Evolutionary conservation across 2,329 filamentous ascomycete species (phyloP).

Genomic region (Alternaria sp.): DNA sequence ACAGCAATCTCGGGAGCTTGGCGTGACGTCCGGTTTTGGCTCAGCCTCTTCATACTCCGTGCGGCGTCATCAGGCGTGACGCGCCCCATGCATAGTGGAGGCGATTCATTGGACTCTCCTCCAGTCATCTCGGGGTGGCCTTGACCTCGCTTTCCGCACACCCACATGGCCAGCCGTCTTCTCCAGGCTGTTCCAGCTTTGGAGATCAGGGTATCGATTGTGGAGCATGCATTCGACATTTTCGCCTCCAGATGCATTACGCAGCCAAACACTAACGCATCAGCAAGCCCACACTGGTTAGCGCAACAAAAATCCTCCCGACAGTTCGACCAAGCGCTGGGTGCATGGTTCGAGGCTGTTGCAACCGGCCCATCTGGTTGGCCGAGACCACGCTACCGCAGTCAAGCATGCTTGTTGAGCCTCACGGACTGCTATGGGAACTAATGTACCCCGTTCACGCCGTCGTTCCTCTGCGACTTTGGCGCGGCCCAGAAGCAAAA

Average conservation of each 20-base stretch:
- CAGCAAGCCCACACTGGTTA: constrained; percentile 10
- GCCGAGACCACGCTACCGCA: constrained; percentile 27
- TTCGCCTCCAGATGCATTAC: constrained; percentile 16
- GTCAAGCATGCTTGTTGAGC: constrained; percentile 41
- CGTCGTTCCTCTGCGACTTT: constrained; percentile 21
- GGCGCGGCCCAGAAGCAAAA: constrained; percentile 37
- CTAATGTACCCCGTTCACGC: constrained; percentile 41
- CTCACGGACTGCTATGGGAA: constrained; percentile 31
- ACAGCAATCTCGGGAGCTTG: constrained; percentile 5
- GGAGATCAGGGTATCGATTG: constrained; percentile 1
- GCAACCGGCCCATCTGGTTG: constrained; percentile 18
- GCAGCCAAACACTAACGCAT: constrained; percentile 2
- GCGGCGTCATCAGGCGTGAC: not conserved
- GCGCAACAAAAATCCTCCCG: constrained; percentile 31
- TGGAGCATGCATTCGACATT: constrained; percentile 12
- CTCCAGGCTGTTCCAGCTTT: not conserved
- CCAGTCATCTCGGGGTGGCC: constrained; percentile 1
- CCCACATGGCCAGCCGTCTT: constrained; percentile 11
- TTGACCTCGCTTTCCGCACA: constrained; percentile 3
- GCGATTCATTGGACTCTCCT: not conserved
- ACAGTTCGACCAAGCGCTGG: constrained; percentile 34
- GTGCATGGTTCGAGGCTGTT: constrained; percentile 9
- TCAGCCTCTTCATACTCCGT: not conserved
- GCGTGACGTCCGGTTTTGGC: not conserved
- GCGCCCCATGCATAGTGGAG: constrained; percentile 6